Evolutionary conservation across 139 green algal genomes (phyloP).

Genomic region (Diplosphaera chodatii): DNA sequence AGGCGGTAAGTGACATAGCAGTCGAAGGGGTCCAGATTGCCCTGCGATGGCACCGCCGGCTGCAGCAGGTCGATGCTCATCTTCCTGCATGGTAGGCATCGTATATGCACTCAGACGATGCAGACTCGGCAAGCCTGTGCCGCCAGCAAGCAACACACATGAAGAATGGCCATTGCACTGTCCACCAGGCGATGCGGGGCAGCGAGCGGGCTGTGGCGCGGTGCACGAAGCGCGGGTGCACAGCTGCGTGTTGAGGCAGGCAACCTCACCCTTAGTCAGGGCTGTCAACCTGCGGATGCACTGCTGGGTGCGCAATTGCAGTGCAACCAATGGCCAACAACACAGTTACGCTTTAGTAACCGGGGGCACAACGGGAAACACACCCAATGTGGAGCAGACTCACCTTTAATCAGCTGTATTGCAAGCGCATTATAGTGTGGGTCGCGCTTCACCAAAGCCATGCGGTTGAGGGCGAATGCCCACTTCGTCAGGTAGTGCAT

Average conservation of each 20-base stretch:
- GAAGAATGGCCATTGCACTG: no score
- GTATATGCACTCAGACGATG: no score
- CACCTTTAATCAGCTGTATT: no score
- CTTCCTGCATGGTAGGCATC: constrained; percentile 3
- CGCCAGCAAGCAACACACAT: no score
- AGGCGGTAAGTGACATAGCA: constrained; percentile 33
- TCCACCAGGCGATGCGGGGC: no score
- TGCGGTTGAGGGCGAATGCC: constrained; percentile 7
- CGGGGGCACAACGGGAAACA: no score
- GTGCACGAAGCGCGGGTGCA: constrained; percentile 32
- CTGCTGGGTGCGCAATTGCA: not conserved
- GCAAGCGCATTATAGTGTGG: not conserved
- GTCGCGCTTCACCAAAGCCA: not conserved
- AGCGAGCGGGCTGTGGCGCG: not conserved
- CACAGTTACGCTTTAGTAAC: no score
- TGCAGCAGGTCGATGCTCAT: constrained; percentile 32
- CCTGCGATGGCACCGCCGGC: constrained; percentile 26
- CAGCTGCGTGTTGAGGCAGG: constrained; percentile 7
- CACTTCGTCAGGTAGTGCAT: constrained; percentile 48
- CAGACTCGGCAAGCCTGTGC: no score
- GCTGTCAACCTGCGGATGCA: not conserved
- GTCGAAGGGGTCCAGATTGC: constrained; percentile 47
- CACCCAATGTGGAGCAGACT: no score
- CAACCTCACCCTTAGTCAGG: not conserved
- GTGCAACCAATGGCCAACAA: no score